phyloP scores from a whole-genome alignment of 139 green algal species.

The Chlorella vulgaris region DNA sequence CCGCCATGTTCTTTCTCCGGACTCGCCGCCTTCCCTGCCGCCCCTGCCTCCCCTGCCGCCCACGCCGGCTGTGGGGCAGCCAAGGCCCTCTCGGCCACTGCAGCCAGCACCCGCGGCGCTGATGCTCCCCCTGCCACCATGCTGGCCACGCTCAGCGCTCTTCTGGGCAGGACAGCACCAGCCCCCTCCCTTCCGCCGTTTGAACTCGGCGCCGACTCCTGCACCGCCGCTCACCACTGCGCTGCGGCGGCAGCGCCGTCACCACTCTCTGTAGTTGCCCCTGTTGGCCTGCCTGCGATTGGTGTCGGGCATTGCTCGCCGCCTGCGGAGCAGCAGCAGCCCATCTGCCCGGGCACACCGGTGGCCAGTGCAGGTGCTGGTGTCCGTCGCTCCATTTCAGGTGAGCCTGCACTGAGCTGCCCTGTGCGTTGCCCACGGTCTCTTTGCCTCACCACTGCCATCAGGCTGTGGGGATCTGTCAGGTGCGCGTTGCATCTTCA shows the following conservation, averaged over 20 bases:
- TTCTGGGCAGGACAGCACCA: slow-evolving; percentile 1
- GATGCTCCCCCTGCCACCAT: not conserved
- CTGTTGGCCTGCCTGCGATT: slow-evolving; percentile 4
- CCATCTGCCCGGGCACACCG: not conserved
- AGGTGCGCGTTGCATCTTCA: not conserved
- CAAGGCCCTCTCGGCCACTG: not conserved
- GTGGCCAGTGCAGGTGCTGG: not conserved
- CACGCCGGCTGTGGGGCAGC: not conserved
- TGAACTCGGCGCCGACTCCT: not conserved
- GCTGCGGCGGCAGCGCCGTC: not conserved
- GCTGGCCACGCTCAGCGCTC: not conserved
- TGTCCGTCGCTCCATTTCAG: slow-evolving; percentile 12
- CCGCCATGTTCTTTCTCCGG: not conserved
- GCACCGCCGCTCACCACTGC: not conserved
- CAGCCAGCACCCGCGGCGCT: not conserved
- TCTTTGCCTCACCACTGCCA: not conserved
- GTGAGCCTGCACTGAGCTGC: not conserved
- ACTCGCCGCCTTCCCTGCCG: not conserved
- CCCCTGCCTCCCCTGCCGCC: no score
- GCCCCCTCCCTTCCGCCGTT: not conserved
- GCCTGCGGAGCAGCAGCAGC: not conserved
- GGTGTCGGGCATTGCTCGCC: not conserved
- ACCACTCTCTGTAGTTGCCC: not conserved
- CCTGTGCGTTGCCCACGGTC: not conserved
- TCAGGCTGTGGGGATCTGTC: not conserved